Evolutionary conservation across 306 rosid species (phyloP).

Genomic region (Vigna mungo): DNA sequence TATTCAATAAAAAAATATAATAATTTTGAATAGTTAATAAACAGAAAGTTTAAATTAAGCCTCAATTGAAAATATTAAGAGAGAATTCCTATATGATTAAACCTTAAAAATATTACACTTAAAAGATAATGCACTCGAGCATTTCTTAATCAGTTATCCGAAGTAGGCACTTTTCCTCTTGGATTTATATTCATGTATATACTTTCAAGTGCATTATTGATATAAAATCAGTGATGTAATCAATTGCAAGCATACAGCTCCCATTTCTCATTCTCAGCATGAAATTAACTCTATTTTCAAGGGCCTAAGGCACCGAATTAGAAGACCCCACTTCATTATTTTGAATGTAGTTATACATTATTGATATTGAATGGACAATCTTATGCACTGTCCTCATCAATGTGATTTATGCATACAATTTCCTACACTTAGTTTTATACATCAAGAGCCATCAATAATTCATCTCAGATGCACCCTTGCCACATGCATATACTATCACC

Average conservation of each 20-base stretch:
- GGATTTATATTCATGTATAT: slow-evolving; percentile 28
- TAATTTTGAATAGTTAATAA: no score
- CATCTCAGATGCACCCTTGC: slow-evolving; percentile 36
- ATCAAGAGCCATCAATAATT: slow-evolving; percentile 46
- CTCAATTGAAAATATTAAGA: no score
- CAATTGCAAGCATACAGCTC: slow-evolving; percentile 35
- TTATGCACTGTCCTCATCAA: slow-evolving; percentile 41
- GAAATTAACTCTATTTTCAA: slow-evolving; percentile 22
- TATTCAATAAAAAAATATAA: no score
- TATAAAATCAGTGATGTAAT: slow-evolving; percentile 36
- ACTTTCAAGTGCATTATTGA: slow-evolving; percentile 19
- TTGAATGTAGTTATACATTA: slow-evolving; percentile 44
- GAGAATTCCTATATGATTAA: no score
- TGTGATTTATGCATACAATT: slow-evolving; percentile 24
- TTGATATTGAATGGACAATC: slow-evolving; percentile 38
- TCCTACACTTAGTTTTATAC: slow-evolving; percentile 38
- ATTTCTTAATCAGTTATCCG: no score
- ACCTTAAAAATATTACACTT: no score
- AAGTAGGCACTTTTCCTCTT: neutral
- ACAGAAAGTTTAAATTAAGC: no score
- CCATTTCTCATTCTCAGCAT: slow-evolving; percentile 14
- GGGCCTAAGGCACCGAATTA: slow-evolving; percentile 26
- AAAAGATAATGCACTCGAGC: no score
- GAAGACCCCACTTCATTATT: slow-evolving; percentile 44
- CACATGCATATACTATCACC: slow-evolving; percentile 8